Percentiles rank a stretch among this genome's conserved stretches.
Conservation (phyloP, 2,329 filamentous ascomycete genomes). For the Pyrenophora tritici-repentis region DNA sequence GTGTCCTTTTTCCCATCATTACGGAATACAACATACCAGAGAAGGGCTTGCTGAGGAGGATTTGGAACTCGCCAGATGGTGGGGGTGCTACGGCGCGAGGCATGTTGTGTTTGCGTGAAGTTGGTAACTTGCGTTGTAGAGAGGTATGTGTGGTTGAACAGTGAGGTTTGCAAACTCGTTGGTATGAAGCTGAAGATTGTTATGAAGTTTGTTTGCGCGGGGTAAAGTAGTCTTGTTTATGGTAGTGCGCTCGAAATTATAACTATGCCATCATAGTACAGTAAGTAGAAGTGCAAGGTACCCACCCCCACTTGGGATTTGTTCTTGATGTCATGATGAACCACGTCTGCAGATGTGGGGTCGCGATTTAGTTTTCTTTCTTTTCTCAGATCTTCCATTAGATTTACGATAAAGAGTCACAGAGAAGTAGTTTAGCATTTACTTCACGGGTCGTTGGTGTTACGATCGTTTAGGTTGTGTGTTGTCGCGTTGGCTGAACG, state of each 20-base stretch:
- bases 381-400: neutral
- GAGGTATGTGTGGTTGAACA: too few species aligned
- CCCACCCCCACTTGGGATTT: slow-evolving; percentile 9
- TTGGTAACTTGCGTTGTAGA: neutral
- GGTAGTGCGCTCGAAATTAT: neutral
- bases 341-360: slow-evolving; percentile 4
- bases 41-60: slow-evolving; percentile 42
- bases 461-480: neutral
- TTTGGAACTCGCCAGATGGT: slow-evolving; percentile 82
- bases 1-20: neutral
- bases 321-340: slow-evolving; percentile 18
- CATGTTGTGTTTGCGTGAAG: slow-evolving; percentile 14
- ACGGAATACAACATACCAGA: slow-evolving; percentile 23
- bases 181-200: neutral
- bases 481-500: slow-evolving; percentile 5
- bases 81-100: slow-evolving; percentile 65
- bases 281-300: neutral
- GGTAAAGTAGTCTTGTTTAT: neutral
- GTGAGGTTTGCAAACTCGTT: too few species aligned
- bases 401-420: neutral
- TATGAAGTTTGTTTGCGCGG: neutral
- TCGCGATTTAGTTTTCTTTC: neutral
- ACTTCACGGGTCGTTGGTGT: neutral
- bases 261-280: slow-evolving; percentile 9
- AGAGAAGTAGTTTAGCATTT: neutral